These are phyloP conservation scores for Fusarium multiceps DNA, from an alignment of 2,329 filamentous ascomycete species.

Conservation along the genomic window DNA sequence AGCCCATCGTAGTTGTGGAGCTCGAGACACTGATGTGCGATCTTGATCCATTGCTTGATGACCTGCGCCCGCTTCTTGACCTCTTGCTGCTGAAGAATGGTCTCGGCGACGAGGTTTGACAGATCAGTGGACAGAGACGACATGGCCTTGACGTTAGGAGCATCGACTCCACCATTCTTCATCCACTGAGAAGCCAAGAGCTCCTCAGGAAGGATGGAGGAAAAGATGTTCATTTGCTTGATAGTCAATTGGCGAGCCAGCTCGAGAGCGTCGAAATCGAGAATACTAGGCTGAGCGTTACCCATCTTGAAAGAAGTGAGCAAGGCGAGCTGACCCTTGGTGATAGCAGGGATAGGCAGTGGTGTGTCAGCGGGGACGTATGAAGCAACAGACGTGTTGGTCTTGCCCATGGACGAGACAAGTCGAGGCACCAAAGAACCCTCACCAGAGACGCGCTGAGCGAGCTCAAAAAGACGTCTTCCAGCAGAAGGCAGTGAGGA, in stretches of 20 bases:
- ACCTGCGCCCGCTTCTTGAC: slow-evolving; percentile 89
- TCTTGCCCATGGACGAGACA: slow-evolving; percentile 89
- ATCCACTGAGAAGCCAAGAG: slow-evolving; percentile 93
- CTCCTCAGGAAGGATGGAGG: slow-evolving; percentile 90
- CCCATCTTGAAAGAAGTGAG: slow-evolving; percentile 81
- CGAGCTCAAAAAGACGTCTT: slow-evolving; percentile 81
- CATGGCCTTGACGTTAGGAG: slow-evolving; percentile 94
- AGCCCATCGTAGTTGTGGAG: slow-evolving; percentile 96
- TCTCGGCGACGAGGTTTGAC: slow-evolving; percentile 92
- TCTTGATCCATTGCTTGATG: slow-evolving; percentile 99
- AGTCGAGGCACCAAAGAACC: slow-evolving; percentile 83
- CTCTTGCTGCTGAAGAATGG: slow-evolving; percentile 88
- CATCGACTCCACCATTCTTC: slow-evolving; percentile 82
- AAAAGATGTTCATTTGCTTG: slow-evolving; percentile 92
- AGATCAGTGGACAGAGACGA: slow-evolving; percentile 91
- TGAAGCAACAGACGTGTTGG: slow-evolving; percentile 77
- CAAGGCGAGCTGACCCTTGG: slow-evolving; percentile 78
- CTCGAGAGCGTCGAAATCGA: slow-evolving; percentile 93
- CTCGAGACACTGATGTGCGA: slow-evolving; percentile 85
- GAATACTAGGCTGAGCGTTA: slow-evolving; percentile 75
- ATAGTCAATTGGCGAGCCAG: slow-evolving; percentile 91
- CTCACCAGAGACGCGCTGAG: slow-evolving; percentile 79
- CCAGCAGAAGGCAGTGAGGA: slow-evolving; percentile 79
- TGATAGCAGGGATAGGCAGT: slow-evolving; percentile 75
- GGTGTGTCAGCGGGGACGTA: slow-evolving; percentile 78